These are phyloP conservation scores for Fusarium sp. DNA, from an alignment of 2,329 filamentous ascomycete species.

Conservation along the genomic window DNA sequence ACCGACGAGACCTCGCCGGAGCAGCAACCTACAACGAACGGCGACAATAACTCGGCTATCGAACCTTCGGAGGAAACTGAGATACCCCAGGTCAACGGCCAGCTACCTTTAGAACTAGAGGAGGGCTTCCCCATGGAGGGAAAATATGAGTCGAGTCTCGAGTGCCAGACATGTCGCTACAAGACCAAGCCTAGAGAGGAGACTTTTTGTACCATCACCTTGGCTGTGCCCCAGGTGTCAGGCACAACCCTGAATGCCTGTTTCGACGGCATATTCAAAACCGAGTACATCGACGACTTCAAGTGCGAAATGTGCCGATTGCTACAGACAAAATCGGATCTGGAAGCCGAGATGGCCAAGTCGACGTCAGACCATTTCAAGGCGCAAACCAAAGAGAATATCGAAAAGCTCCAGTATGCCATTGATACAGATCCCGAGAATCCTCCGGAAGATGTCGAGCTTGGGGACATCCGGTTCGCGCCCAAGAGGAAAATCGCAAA, in stretches of 20 bases:
- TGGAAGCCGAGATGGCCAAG: conserved; percentile 70
- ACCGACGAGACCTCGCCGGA: conserved; percentile 20
- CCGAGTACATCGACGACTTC: conserved; percentile 96
- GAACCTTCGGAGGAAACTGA: conserved; percentile 42
- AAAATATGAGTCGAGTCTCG: conserved; percentile 91
- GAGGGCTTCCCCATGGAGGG: conserved; percentile 93
- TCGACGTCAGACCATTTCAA: conserved; percentile 66
- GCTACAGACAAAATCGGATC: conserved; percentile 77
- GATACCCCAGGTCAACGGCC: conserved; percentile 39
- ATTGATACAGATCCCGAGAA: conserved; percentile 86
- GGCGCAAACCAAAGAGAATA: conserved; percentile 66
- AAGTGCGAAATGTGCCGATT: conserved; percentile 93
- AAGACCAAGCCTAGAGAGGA: conserved; percentile 86
- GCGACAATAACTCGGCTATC: conserved; percentile 38
- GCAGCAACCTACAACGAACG: conserved; percentile 25
- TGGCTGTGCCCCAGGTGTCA: conserved; percentile 87
- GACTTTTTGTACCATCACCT: conserved; percentile 89
- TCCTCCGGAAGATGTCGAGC: conserved; percentile 75
- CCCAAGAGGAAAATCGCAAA: conserved; percentile 88
- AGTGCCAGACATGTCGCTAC: conserved; percentile 91
- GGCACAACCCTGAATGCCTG: conserved; percentile 87
- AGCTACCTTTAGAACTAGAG: conserved; percentile 61
- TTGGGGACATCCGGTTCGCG: conserved; percentile 80
- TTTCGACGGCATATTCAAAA: conserved; percentile 94
- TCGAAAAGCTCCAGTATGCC: conserved; percentile 74